These are phyloP conservation scores for Phoenix roebelenii DNA, from an alignment of 176 grass and related monocot species.

Conservation along the genomic window DNA sequence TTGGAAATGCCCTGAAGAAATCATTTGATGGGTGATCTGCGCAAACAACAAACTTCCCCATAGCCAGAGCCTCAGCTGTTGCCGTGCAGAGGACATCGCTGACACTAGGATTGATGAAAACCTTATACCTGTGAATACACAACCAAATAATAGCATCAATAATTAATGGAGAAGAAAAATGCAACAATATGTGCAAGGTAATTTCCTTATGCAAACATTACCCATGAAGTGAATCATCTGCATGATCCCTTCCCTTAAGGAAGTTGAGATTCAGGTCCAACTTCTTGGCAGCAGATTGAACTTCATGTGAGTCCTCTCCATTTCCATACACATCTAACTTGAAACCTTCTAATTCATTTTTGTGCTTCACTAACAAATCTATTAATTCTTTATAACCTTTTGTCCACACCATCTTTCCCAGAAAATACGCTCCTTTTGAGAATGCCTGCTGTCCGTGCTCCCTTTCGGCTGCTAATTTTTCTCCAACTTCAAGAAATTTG, in stretches of 20 bases:
- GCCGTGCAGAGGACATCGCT: conserved; percentile 82
- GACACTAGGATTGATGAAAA: conserved; percentile 85
- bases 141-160: neutral
- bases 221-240: conserved; percentile 78
- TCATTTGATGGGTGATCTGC: conserved; percentile 88
- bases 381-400: conserved; percentile 88
- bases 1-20: conserved; percentile 81
- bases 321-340: conserved; percentile 73
- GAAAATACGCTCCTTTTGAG: conserved; percentile 74
- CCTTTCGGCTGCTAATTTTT: conserved; percentile 54
- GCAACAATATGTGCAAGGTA: too few species aligned
- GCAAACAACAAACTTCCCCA: conserved; percentile 90
- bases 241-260: conserved; percentile 76
- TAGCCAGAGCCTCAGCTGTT: conserved; percentile 69
- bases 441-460: conserved; percentile 46
- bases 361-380: conserved; percentile 69
- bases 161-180: too few species aligned
- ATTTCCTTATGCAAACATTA: conserved; percentile 7
- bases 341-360: conserved; percentile 49
- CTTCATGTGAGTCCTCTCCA: conserved; percentile 62
- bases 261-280: conserved; percentile 72
- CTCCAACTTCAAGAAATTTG: conserved; percentile 71
- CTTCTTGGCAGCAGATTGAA: conserved; percentile 53
- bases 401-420: conserved; percentile 96
- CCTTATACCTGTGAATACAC: conserved; percentile 57